These are phyloP conservation scores for Terana coerulea DNA, from an alignment of 768 basidiomycete genomes.

Conservation along the genomic window DNA sequence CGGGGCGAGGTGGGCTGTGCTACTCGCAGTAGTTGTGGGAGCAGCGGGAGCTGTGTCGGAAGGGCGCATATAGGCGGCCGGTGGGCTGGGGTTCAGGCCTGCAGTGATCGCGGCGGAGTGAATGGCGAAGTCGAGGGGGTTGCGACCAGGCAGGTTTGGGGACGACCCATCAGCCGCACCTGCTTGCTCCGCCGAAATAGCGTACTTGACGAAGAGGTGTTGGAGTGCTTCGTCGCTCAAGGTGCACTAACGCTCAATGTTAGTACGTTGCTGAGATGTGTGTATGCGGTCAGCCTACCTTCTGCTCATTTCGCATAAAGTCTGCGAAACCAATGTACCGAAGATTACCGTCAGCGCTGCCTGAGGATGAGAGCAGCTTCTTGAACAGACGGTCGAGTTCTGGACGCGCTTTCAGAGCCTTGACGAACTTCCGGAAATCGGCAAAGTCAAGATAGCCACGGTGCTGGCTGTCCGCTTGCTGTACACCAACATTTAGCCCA, in stretches of 20 bases:
- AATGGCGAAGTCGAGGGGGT: constrained; percentile 25
- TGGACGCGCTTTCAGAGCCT: constrained; percentile 75
- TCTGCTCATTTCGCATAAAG: constrained; percentile 53
- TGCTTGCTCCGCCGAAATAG: too few relatives aligned
- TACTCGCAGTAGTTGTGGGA: neutral
- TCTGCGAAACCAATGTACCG: constrained; percentile 37
- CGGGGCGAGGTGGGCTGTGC: neutral
- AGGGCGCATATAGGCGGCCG: neutral
- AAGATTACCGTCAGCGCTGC: constrained; percentile 29
- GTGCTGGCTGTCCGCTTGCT: constrained; percentile 61
- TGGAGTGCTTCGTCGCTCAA: constrained; percentile 27
- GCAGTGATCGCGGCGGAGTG: constrained; percentile 16
- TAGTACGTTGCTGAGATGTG: constrained; percentile 18
- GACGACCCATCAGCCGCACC: neutral
- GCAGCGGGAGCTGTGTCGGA: neutral
- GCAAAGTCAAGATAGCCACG: constrained; percentile 67
- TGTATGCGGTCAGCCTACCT: constrained; percentile 32
- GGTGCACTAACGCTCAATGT: constrained; percentile 24
- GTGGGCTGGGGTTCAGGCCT: neutral
- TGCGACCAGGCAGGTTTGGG: constrained; percentile 16
- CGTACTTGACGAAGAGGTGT: constrained; percentile 37
- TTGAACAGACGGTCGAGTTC: constrained; percentile 72
- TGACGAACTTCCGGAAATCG: constrained; percentile 81
- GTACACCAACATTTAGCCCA: neutral
- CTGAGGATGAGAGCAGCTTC: constrained; percentile 26